Conservation (phyloP, 129 eudicot genomes). For the Arctium minus region DNA sequence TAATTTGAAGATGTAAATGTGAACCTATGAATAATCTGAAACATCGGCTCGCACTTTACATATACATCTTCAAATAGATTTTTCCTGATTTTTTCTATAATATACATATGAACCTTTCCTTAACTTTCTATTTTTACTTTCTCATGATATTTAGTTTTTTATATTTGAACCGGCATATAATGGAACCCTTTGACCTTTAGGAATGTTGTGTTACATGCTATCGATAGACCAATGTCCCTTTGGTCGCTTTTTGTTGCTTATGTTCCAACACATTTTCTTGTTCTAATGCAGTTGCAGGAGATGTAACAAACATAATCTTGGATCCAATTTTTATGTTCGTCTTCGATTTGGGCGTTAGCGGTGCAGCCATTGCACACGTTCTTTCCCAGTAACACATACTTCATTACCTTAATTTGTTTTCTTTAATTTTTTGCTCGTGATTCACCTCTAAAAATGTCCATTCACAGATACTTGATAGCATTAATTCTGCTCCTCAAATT, state of each 20-base stretch:
- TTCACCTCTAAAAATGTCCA: neutral
- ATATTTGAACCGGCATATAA: no score
- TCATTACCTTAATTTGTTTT: neutral
- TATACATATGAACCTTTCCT: no score
- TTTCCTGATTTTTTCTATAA: no score
- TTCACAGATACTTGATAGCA: conserved; percentile 46
- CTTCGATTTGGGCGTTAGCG: conserved; percentile 56
- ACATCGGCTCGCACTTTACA: no score
- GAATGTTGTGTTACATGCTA: no score
- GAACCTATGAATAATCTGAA: no score
- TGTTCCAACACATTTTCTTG: neutral
- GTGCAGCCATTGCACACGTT: conserved; percentile 87
- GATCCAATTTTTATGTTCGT: conserved; percentile 65
- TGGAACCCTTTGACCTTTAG: no score
- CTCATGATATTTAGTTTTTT: no score
- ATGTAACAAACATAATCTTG: conserved; percentile 47
- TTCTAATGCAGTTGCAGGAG: conserved; percentile 51
- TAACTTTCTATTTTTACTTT: no score
- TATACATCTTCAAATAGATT: no score
- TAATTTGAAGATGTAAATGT: no score
- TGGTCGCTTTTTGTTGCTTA: neutral
- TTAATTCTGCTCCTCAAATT: conserved; percentile 42
- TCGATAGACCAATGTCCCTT: neutral
- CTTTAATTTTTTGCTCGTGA: neutral
- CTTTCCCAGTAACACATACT: conserved; percentile 58